Conservation (phyloP, 2,329 filamentous ascomycete species). For the Alternaria viburni region DNA sequence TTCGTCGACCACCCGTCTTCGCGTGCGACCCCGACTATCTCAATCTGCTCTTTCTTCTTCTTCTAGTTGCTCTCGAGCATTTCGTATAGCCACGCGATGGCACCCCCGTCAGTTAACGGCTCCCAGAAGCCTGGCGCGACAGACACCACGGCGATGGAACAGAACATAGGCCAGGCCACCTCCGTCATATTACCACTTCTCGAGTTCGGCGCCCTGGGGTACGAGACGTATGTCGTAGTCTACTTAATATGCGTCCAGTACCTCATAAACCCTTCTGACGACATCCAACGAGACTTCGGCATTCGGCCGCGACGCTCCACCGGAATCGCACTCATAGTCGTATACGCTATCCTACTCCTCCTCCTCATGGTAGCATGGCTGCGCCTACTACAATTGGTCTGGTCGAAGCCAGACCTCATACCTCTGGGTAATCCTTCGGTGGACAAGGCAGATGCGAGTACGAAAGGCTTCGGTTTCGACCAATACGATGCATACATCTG, state of each 20-base stretch:
- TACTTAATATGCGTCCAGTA: slow-evolving; percentile 69
- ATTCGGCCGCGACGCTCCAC: slow-evolving; percentile 57
- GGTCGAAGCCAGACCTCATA: slow-evolving; percentile 74
- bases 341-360: slow-evolving; percentile 76
- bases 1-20: slow-evolving; percentile 2
- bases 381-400: slow-evolving; percentile 72
- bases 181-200: slow-evolving; percentile 73
- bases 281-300: slow-evolving; percentile 23
- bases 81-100: slow-evolving; percentile 17
- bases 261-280: slow-evolving; percentile 61
- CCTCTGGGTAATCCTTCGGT: slow-evolving; percentile 60
- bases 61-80: background rate
- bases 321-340: slow-evolving; percentile 71
- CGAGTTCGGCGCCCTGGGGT: slow-evolving; percentile 69
- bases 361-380: slow-evolving; percentile 72
- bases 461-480: slow-evolving; percentile 74
- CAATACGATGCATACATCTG: slow-evolving; percentile 84
- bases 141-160: slow-evolving; percentile 30
- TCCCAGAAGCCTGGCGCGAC: slow-evolving; percentile 32
- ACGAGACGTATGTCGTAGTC: slow-evolving; percentile 74
- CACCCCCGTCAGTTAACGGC: slow-evolving; percentile 24
- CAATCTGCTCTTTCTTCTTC: background rate
- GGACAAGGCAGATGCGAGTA: slow-evolving; percentile 36
- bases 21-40: background rate
- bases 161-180: slow-evolving; percentile 61